phyloP scores from a whole-genome alignment of 1,284 basidiomycete species.

The Trichosporon ovoides region DNA sequence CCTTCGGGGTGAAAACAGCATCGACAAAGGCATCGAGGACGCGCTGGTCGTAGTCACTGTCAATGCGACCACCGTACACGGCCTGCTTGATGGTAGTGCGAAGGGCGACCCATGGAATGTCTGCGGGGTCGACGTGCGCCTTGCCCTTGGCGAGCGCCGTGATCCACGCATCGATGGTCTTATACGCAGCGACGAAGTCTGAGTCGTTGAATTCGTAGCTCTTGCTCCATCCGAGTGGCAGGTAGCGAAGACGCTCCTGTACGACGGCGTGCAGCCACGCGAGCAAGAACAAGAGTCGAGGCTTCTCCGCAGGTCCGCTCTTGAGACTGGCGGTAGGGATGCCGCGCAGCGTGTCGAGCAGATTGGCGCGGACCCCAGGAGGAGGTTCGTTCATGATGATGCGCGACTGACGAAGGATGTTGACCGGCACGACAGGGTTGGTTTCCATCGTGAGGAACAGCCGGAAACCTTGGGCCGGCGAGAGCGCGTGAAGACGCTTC shows the following conservation, averaged over 20 bases:
- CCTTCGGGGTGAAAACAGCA: conserved; percentile 71
- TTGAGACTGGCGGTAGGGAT: conserved; percentile 59
- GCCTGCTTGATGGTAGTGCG: conserved; percentile 87
- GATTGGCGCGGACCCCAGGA: conserved; percentile 88
- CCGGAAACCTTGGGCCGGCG: conserved; percentile 81
- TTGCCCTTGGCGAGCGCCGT: conserved; percentile 71
- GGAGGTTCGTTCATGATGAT: conserved; percentile 97
- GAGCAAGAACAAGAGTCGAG: conserved; percentile 85
- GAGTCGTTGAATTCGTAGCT: conserved; percentile 97
- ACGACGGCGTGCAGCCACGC: conserved; percentile 97
- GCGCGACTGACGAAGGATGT: conserved; percentile 87
- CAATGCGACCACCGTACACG: conserved; percentile 86
- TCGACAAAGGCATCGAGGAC: conserved; percentile 90
- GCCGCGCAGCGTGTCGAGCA: conserved; percentile 79
- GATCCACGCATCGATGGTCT: conserved; percentile 86
- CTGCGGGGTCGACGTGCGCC: conserved; percentile 80
- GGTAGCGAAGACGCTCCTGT: conserved; percentile 90
- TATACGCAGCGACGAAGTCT: conserved; percentile 86
- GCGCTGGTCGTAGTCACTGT: conserved; percentile 88
- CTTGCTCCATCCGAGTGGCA: conserved; percentile 92
- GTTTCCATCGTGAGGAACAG: conserved; percentile 96
- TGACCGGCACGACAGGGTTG: conserved; percentile 76
- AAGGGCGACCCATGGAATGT: conserved; percentile 88
- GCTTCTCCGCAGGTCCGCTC: conserved; percentile 85
- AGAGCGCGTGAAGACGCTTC: conserved; percentile 90